Evolutionary conservation across 495 filamentous ascomycete genomes (phyloP).

Genomic region (Cladorrhinum samala): DNA sequence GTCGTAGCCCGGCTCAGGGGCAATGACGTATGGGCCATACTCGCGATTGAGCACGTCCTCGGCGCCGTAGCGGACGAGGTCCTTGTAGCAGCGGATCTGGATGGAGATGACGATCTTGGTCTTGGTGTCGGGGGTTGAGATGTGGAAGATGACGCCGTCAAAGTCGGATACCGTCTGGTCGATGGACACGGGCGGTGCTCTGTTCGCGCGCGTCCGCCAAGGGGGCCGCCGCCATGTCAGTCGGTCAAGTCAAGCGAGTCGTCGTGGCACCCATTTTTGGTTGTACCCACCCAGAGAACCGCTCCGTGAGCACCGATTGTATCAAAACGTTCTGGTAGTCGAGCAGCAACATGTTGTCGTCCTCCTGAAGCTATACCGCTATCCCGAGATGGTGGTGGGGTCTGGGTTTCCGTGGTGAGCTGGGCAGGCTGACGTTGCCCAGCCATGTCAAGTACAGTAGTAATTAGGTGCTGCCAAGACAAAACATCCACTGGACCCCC

Average conservation of each 20-base stretch:
- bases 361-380: conserved; percentile 1
- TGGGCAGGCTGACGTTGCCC: conserved; percentile 25
- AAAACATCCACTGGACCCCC: neutral
- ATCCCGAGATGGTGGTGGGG: neutral
- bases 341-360: conserved; percentile 77
- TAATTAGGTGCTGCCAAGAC: conserved; percentile 1
- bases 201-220: conserved; percentile 30
- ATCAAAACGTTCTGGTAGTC: conserved; percentile 99
- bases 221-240: conserved; percentile 11
- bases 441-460: too few species aligned
- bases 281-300: conserved; percentile 74
- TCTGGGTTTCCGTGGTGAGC: neutral
- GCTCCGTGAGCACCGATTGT: conserved; percentile 89
- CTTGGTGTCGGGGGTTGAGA: conserved; percentile 91
- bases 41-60: conserved; percentile 85
- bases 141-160: conserved; percentile 94
- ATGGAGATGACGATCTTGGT: conserved; percentile 90
- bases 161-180: conserved; percentile 98
- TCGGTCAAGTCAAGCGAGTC: neutral
- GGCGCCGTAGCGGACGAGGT: conserved; percentile 88
- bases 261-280: conserved; percentile 2
- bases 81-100: conserved; percentile 85
- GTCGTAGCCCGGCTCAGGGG: conserved; percentile 85
- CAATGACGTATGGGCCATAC: conserved; percentile 85
- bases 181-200: conserved; percentile 76